Conservation (phyloP, 2,329 filamentous ascomycete species). For the Dactylonectria macrodidyma region DNA sequence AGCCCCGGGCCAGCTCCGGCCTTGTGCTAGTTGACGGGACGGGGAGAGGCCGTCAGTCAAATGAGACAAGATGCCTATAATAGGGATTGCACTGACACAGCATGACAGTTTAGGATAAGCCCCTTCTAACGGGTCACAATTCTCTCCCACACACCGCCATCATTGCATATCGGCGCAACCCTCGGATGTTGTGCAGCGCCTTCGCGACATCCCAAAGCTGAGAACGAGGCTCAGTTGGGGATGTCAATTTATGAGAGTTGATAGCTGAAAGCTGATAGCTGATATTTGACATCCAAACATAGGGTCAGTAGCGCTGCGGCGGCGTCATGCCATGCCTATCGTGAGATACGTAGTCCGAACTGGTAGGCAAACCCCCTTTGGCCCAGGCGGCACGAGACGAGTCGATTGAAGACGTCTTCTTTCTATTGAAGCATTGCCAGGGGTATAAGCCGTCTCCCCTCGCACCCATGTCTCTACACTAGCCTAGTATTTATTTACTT, state of each 20-base stretch:
- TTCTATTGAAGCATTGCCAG: background rate
- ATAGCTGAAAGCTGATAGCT: constrained; percentile 13
- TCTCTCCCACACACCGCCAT: too few relatives aligned
- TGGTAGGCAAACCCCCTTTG: background rate
- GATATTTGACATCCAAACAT: background rate
- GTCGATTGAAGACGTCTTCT: constrained; percentile 1
- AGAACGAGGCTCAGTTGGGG: constrained; percentile 14
- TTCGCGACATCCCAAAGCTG: background rate
- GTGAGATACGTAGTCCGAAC: background rate
- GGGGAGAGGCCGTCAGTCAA: background rate
- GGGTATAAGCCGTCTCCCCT: constrained; percentile 3
- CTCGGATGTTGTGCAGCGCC: constrained; percentile 5
- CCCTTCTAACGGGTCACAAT: too few relatives aligned
- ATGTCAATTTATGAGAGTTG: constrained; percentile 13
- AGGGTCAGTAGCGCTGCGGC: background rate
- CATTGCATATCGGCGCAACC: constrained; percentile 10
- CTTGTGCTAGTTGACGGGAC: constrained; percentile 7
- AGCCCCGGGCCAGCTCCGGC: constrained; percentile 2
- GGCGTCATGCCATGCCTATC: constrained; percentile 2
- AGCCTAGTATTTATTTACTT: background rate
- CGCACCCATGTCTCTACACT: constrained; percentile 6
- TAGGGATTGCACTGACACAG: too few relatives aligned
- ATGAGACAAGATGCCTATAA: background rate
- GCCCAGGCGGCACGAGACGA: constrained; percentile 1
- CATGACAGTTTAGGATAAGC: too few relatives aligned